Evolutionary conservation across 805 yeast genomes (phyloP).

Genomic region (Candida coleopterorum): DNA sequence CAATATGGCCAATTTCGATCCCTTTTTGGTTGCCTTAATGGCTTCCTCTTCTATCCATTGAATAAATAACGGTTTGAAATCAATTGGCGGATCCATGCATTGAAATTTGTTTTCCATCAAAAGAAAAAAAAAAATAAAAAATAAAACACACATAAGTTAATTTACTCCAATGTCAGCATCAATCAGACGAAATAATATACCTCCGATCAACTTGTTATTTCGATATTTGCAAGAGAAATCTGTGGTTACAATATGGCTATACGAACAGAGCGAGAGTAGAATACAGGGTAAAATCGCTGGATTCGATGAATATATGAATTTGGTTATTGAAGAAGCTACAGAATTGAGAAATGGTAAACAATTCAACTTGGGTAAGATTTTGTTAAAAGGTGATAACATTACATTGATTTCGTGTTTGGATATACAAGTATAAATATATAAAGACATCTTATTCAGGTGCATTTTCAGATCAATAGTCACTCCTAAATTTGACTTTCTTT

Average conservation of each 20-base stretch:
- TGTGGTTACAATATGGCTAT: slow-evolving; percentile 81
- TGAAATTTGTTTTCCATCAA: not conserved
- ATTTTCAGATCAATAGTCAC: no score
- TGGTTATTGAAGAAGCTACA: slow-evolving; percentile 53
- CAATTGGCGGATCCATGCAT: not conserved
- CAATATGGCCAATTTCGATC: slow-evolving; percentile 48
- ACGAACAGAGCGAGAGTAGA: slow-evolving; percentile 73
- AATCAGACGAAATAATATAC: slow-evolving; percentile 47
- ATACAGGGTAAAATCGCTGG: slow-evolving; percentile 85
- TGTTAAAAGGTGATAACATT: slow-evolving; percentile 92
- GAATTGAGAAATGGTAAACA: slow-evolving; percentile 59
- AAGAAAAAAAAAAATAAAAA: not conserved
- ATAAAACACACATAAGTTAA: no score
- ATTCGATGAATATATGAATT: slow-evolving; percentile 96
- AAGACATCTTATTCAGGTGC: no score
- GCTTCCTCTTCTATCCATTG: slow-evolving; percentile 58
- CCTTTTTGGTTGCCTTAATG: slow-evolving; percentile 39
- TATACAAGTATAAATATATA: slow-evolving; percentile 13
- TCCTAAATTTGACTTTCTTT: slow-evolving; percentile 24
- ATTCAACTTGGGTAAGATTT: slow-evolving; percentile 63
- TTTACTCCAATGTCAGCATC: slow-evolving; percentile 7
- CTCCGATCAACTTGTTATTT: slow-evolving; percentile 90
- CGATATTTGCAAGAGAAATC: slow-evolving; percentile 80
- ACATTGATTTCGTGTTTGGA: slow-evolving; percentile 56
- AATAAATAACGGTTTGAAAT: slow-evolving; percentile 35